phyloP scores from a whole-genome alignment of 768 basidiomycete genomes.

The Trametes cinnabarina region DNA sequence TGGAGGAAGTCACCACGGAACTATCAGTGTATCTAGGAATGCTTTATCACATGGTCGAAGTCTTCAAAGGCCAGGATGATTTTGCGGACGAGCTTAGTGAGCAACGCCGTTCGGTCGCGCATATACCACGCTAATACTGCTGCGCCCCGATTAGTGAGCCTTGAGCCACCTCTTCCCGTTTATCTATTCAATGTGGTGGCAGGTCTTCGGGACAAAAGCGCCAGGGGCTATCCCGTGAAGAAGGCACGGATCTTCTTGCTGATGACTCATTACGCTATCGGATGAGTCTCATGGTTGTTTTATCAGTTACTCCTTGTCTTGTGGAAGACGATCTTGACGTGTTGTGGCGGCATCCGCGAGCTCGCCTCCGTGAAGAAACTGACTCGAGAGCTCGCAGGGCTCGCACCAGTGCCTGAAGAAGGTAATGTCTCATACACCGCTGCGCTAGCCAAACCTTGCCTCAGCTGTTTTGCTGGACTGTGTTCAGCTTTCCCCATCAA shows the following conservation, averaged over 20 bases:
- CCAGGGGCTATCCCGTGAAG: conserved; percentile 95
- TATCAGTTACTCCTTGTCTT: conserved; percentile 82
- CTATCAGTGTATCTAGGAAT: conserved; percentile 92
- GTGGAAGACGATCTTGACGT: conserved; percentile 92
- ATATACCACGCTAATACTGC: conserved; percentile 19
- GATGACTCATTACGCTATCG: conserved; percentile 12
- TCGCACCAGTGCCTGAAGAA: conserved; percentile 54
- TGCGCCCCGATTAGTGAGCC: conserved; percentile 64
- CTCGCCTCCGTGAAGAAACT: conserved; percentile 78
- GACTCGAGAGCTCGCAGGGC: conserved; percentile 79
- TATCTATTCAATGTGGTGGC: conserved; percentile 91
- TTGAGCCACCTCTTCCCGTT: conserved; percentile 91
- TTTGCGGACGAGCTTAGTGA: conserved; percentile 96
- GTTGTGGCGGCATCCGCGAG: conserved; percentile 91
- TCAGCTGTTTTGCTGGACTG: background rate
- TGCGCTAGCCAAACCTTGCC: background rate
- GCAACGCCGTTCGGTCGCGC: conserved; percentile 30
- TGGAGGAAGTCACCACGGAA: conserved; percentile 91
- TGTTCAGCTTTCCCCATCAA: conserved; percentile 67
- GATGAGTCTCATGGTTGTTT: conserved; percentile 6
- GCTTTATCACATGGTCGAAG: conserved; percentile 92
- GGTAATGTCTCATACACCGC: conserved; percentile 30
- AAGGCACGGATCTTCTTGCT: conserved; percentile 52
- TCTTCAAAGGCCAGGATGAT: conserved; percentile 89
- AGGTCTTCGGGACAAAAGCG: conserved; percentile 86